Percentiles rank a stretch among this genome's conserved stretches.
These are phyloP conservation scores for Globisporangium barbulae DNA, from an alignment of 352 stramenopile genomes.

Conservation along the genomic window DNA sequence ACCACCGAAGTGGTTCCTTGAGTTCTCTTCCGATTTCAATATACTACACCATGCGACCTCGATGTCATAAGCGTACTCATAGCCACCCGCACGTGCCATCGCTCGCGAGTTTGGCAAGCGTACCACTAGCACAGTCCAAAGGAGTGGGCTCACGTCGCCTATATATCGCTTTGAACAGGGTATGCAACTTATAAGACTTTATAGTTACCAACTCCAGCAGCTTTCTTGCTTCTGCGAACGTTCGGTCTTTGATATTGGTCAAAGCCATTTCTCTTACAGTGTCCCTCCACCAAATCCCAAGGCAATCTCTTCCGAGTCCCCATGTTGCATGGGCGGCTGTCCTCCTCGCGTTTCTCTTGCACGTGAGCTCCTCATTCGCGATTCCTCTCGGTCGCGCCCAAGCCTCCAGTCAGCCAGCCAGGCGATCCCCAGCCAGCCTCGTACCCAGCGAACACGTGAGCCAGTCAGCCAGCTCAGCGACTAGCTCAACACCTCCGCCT, in stretches of 20 bases:
- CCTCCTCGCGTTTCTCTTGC: conserved; percentile 1
- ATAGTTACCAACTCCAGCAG: too few species aligned
- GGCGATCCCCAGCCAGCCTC: not conserved
- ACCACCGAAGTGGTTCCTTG: too few species aligned
- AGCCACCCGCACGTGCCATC: too few species aligned
- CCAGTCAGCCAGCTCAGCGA: not conserved
- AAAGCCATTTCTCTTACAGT: not conserved
- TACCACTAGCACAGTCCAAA: too few species aligned
- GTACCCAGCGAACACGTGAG: not conserved
- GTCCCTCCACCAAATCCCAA: not conserved
- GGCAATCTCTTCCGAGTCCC: not conserved
- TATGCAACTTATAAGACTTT: not conserved
- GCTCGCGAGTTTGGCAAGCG: too few species aligned
- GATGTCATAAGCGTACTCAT: too few species aligned
- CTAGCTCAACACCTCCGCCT: not conserved
- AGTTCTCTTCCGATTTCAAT: too few species aligned
- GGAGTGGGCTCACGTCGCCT: too few species aligned
- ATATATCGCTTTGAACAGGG: not conserved
- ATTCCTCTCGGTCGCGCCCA: not conserved
- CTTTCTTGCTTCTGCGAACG: not conserved
- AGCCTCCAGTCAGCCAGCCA: not conserved
- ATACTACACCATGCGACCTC: too few species aligned
- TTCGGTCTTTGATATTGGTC: not conserved
- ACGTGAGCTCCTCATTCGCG: not conserved
- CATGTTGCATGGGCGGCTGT: not conserved